Conservation (phyloP, 192 early-diverging fungal species). For the Gigaspora rosea region DNA sequence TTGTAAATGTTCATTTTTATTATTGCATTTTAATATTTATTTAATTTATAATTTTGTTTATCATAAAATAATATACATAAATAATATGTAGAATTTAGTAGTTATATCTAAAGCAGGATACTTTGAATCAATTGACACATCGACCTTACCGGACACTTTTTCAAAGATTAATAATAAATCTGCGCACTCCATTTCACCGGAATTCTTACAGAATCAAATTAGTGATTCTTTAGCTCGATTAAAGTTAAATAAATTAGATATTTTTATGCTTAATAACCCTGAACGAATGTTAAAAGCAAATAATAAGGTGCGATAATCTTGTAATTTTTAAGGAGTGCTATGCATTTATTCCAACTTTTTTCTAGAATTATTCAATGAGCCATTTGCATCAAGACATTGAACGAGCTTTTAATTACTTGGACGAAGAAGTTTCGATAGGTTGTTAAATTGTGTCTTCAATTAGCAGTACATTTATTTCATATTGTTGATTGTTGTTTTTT, state of each 20-base stretch:
- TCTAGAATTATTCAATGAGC: background rate
- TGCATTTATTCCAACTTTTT: background rate
- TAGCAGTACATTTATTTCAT: background rate
- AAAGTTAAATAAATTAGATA: conserved; percentile 58
- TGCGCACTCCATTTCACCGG: conserved; percentile 66
- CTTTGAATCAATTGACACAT: conserved; percentile 28
- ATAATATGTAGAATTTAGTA: conserved; percentile 39
- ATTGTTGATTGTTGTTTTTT: background rate
- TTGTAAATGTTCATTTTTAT: background rate
- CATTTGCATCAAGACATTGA: conserved; percentile 62
- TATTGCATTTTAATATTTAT: background rate
- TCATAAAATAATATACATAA: background rate
- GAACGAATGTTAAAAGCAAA: conserved; percentile 69
- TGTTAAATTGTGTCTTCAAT: background rate
- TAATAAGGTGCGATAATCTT: conserved; percentile 24
- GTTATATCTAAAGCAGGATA: conserved; percentile 58
- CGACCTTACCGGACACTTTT: conserved; percentile 31
- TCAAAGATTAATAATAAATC: conserved; percentile 49
- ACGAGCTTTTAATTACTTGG: conserved; percentile 60
- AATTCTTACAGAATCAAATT: conserved; percentile 60
- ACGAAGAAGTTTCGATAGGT: conserved; percentile 58
- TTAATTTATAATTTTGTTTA: background rate
- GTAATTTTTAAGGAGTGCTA: background rate
- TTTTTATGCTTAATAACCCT: conserved; percentile 78
- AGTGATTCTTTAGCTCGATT: conserved; percentile 55